Conservation (phyloP, 1,284 basidiomycete species). For the Fomitiporia mediterranea region DNA sequence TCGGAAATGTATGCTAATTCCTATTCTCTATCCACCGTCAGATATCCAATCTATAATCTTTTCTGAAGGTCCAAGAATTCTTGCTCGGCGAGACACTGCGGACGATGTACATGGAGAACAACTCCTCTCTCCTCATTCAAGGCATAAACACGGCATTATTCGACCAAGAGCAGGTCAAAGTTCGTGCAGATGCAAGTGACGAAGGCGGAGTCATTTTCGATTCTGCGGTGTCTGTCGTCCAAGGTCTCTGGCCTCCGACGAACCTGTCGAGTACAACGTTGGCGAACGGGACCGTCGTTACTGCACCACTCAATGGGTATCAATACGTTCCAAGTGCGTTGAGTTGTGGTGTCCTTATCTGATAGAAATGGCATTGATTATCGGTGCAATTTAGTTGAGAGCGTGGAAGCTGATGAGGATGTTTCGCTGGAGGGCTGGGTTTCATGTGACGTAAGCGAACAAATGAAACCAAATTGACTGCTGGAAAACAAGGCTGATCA, state of each 20-base stretch:
- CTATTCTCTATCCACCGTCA: neutral
- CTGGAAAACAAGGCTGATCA: neutral
- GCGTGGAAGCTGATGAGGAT: conserved; percentile 37
- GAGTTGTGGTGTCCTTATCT: neutral
- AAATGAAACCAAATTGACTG: no score
- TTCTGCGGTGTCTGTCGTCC: conserved; percentile 40
- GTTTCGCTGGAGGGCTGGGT: conserved; percentile 42
- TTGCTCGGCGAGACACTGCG: conserved; percentile 41
- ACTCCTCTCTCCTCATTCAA: conserved; percentile 34
- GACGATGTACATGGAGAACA: conserved; percentile 35
- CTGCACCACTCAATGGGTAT: conserved; percentile 39
- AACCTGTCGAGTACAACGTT: conserved; percentile 30
- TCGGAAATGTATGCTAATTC: conserved; percentile 35
- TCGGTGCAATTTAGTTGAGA: conserved; percentile 27
- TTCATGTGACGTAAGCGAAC: conserved; percentile 30
- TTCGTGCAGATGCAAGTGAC: conserved; percentile 44
- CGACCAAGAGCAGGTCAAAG: conserved; percentile 33
- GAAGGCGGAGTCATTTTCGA: conserved; percentile 50
- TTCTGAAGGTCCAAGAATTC: conserved; percentile 36
- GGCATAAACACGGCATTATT: conserved; percentile 32
- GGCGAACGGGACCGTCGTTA: conserved; percentile 39
- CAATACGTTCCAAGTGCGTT: conserved; percentile 28
- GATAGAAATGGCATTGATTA: neutral
- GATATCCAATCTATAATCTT: neutral
- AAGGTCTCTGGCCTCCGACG: conserved; percentile 34